phyloP scores from a whole-genome alignment of 2,329 filamentous ascomycete genomes.

The Stachybotrys echinatus region DNA sequence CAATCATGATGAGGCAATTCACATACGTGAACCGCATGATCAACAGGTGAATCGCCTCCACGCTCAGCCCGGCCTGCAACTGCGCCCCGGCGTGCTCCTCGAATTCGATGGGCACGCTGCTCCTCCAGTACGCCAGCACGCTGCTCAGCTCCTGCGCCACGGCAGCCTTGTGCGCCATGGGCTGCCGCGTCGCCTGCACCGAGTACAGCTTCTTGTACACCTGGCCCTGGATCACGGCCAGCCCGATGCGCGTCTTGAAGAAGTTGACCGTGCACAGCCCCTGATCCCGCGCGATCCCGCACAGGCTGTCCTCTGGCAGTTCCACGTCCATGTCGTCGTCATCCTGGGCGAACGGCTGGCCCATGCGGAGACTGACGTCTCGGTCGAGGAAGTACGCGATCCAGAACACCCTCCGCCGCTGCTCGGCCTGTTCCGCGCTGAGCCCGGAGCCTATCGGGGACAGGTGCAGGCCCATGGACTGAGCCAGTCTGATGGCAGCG shows the following conservation, averaged over 20 bases:
- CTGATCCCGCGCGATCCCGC: not conserved
- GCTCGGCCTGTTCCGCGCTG: slow-evolving; percentile 7
- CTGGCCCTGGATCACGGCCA: slow-evolving; percentile 18
- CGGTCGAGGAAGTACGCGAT: slow-evolving; percentile 16
- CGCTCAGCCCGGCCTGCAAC: slow-evolving; percentile 8
- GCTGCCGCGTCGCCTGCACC: slow-evolving; percentile 13
- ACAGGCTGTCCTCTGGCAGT: slow-evolving; percentile 8
- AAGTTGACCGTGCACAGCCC: slow-evolving; percentile 7
- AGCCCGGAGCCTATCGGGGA: slow-evolving; percentile 1
- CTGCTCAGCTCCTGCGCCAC: slow-evolving; percentile 14
- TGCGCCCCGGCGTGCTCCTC: slow-evolving; percentile 1
- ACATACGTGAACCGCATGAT: slow-evolving; percentile 18
- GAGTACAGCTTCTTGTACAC: slow-evolving; percentile 17
- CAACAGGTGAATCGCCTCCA: slow-evolving; percentile 16
- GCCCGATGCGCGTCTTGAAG: slow-evolving; percentile 15
- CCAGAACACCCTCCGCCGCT: slow-evolving; percentile 17
- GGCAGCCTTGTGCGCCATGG: slow-evolving; percentile 6
- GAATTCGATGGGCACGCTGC: slow-evolving; percentile 4
- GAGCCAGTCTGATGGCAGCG: slow-evolving; percentile 14
- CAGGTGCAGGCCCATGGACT: slow-evolving; percentile 15
- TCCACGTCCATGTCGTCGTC: slow-evolving; percentile 21
- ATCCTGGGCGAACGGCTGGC: slow-evolving; percentile 15
- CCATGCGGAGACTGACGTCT: slow-evolving; percentile 16
- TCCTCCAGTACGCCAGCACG: slow-evolving; percentile 17
- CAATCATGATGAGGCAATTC: slow-evolving; percentile 15